Conservation (phyloP, 2,329 filamentous ascomycete genomes). For the Pezicula neosporulosa region DNA sequence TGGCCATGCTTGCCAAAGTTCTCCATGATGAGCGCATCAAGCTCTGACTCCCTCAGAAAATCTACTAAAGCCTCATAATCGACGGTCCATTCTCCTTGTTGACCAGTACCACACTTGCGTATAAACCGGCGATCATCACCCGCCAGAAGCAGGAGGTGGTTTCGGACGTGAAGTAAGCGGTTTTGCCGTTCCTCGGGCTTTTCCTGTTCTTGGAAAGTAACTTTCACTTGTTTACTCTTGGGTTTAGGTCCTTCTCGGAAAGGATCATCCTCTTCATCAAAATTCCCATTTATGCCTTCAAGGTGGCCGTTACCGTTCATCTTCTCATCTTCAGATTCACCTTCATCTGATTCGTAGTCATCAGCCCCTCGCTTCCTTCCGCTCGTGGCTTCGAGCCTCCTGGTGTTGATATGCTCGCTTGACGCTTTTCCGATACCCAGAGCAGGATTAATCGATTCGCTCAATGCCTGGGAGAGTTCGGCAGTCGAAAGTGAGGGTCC, state of each 20-base stretch:
- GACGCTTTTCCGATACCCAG: constrained; percentile 54
- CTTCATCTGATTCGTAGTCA: constrained; percentile 21
- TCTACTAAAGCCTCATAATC: constrained; percentile 74
- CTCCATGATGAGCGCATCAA: constrained; percentile 78
- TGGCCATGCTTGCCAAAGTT: constrained; percentile 74
- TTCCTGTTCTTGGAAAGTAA: constrained; percentile 53
- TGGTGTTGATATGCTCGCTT: constrained; percentile 42
- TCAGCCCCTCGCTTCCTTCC: constrained; percentile 18
- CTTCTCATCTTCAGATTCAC: constrained; percentile 13
- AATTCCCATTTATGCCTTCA: constrained; percentile 11
- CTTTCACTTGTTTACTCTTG: constrained; percentile 31
- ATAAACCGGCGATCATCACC: constrained; percentile 69
- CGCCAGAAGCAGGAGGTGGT: constrained; percentile 69
- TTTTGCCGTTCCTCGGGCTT: constrained; percentile 29
- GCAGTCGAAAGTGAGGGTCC: constrained; percentile 45
- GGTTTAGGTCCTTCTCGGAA: neutral
- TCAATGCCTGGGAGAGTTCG: constrained; percentile 53
- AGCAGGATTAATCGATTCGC: constrained; percentile 48
- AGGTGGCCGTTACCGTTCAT: constrained; percentile 9
- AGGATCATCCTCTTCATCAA: constrained; percentile 8
- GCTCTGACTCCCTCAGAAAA: constrained; percentile 69
- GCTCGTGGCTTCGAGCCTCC: constrained; percentile 45
- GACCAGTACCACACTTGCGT: constrained; percentile 59
- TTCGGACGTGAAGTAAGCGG: constrained; percentile 59
- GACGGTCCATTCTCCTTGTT: constrained; percentile 75